Percentiles rank a stretch among this genome's conserved stretches.
phyloP scores from a whole-genome alignment of 1,284 basidiomycete genomes.

The Moesziomyces globuligerus region DNA sequence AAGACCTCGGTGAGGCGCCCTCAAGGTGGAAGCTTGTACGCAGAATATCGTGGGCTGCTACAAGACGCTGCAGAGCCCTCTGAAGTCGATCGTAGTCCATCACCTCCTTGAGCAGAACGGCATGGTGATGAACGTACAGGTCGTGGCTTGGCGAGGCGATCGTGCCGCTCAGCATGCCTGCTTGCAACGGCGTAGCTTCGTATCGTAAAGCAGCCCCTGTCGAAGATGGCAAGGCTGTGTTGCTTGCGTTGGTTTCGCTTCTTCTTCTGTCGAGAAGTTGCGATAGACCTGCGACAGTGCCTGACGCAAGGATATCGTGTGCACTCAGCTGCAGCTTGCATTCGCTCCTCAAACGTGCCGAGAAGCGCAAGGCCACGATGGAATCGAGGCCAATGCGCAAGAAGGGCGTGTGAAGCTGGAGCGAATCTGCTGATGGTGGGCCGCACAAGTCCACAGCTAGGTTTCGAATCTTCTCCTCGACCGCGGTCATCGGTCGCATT shows the following conservation, averaged over 20 bases:
- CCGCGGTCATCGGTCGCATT: conserved; percentile 3
- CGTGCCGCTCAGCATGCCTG: conserved; percentile 8
- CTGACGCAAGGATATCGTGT: conserved; percentile 10
- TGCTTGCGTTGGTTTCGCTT: background rate
- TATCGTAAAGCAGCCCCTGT: background rate
- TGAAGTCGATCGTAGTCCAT: conserved; percentile 6
- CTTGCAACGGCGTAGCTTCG: conserved; percentile 11
- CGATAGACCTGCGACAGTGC: conserved; percentile 6
- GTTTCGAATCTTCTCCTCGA: conserved; percentile 7
- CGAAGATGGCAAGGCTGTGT: background rate
- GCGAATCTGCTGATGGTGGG: conserved; percentile 1
- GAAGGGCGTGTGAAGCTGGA: conserved; percentile 7
- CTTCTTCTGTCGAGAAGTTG: background rate
- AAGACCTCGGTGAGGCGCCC: background rate
- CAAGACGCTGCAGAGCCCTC: conserved; percentile 9
- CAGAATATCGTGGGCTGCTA: conserved; percentile 13
- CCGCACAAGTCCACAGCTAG: conserved; percentile 6
- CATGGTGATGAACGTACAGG: conserved; percentile 23
- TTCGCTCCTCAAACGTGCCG: conserved; percentile 12
- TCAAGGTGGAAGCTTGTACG: conserved; percentile 16
- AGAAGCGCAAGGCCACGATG: conserved; percentile 23
- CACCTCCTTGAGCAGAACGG: conserved; percentile 4
- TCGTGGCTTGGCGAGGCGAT: conserved; percentile 1
- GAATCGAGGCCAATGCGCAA: conserved; percentile 20
- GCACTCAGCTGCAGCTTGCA: conserved; percentile 13